Percentiles rank a stretch among this genome's conserved stretches.
These are phyloP conservation scores for Erythrophleum fordii DNA, from an alignment of 306 rosid genomes.

Conservation along the genomic window DNA sequence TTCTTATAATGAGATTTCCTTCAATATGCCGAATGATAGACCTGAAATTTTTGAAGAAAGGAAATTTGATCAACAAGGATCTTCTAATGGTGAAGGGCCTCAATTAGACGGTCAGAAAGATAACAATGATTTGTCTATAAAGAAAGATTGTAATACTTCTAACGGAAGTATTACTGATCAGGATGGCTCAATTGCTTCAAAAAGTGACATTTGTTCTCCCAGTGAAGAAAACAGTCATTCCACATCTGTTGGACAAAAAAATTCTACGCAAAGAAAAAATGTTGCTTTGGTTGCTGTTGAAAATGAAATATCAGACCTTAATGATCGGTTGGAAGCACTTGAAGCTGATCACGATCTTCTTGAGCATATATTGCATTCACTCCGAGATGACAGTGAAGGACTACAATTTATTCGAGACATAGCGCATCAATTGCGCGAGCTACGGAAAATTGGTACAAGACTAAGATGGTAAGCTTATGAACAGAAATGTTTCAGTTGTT, in stretches of 20 bases:
- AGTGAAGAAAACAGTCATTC: slow-evolving; percentile 36
- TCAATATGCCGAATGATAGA: slow-evolving; percentile 30
- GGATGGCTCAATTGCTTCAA: slow-evolving; percentile 40
- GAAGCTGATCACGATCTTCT: slow-evolving; percentile 78
- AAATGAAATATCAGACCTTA: slow-evolving; percentile 72
- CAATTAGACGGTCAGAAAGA: slow-evolving; percentile 48
- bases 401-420: slow-evolving; percentile 64
- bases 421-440: slow-evolving; percentile 64
- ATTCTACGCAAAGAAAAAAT: slow-evolving; percentile 39
- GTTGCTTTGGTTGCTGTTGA: slow-evolving; percentile 56
- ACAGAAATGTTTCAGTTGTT: slow-evolving; percentile 4
- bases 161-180: slow-evolving; percentile 48
- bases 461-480: slow-evolving; percentile 52
- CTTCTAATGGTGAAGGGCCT: slow-evolving; percentile 39
- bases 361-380: slow-evolving; percentile 62
- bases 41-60: slow-evolving; percentile 44
- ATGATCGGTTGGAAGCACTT: slow-evolving; percentile 76
- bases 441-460: slow-evolving; percentile 54
- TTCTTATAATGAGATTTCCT: slow-evolving; percentile 33
- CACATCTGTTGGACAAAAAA: slow-evolving; percentile 20
- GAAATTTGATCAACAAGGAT: slow-evolving; percentile 42
- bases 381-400: slow-evolving; percentile 67
- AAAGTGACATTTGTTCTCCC: slow-evolving; percentile 40
- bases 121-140: slow-evolving; percentile 37
- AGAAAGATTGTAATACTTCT: slow-evolving; percentile 24